Conservation (phyloP, 2,329 filamentous ascomycete species). For the Cercospora berteroae region DNA sequence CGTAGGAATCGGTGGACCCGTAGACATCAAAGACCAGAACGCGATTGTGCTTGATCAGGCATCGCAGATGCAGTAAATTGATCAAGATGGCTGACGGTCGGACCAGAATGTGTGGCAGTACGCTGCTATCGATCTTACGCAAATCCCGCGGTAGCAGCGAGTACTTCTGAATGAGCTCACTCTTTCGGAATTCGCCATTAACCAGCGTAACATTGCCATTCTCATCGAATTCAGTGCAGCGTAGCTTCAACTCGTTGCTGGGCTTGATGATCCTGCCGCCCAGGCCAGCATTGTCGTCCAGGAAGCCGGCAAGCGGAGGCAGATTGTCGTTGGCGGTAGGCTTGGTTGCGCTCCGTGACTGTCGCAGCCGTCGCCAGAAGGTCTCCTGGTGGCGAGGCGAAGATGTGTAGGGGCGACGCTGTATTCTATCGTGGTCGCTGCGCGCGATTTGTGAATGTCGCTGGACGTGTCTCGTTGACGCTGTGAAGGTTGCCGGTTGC, state of each 20-base stretch:
- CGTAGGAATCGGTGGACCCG: conserved; percentile 89
- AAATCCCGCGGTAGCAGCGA: conserved; percentile 90
- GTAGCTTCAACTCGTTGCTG: conserved; percentile 76
- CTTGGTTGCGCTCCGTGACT: conserved; percentile 19
- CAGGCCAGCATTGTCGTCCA: conserved; percentile 61
- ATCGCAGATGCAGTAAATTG: conserved; percentile 92
- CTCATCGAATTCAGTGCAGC: conserved; percentile 94
- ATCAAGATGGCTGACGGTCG: conserved; percentile 90
- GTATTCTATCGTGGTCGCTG: conserved; percentile 28
- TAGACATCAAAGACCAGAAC: conserved; percentile 96
- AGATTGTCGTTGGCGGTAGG: conserved; percentile 57
- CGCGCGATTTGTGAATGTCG: conserved; percentile 9
- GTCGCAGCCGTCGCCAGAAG: conserved; percentile 33
- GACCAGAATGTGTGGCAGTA: conserved; percentile 91
- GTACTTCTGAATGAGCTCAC: conserved; percentile 95
- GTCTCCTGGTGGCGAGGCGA: conserved; percentile 19
- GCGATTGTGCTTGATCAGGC: conserved; percentile 90
- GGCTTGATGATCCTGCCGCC: conserved; percentile 71
- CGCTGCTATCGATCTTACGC: conserved; percentile 95
- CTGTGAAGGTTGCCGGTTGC: not conserved
- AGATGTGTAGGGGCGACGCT: conserved; percentile 24
- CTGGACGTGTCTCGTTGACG: not conserved
- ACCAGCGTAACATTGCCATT: conserved; percentile 87
- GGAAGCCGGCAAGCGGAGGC: conserved; percentile 51
- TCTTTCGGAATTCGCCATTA: conserved; percentile 96